A percentile compares a stretch with the other conserved stretches of the same genome.
Conservation (phyloP, 2,329 filamentous ascomycete species). For the Acrocalymma vagum region DNA sequence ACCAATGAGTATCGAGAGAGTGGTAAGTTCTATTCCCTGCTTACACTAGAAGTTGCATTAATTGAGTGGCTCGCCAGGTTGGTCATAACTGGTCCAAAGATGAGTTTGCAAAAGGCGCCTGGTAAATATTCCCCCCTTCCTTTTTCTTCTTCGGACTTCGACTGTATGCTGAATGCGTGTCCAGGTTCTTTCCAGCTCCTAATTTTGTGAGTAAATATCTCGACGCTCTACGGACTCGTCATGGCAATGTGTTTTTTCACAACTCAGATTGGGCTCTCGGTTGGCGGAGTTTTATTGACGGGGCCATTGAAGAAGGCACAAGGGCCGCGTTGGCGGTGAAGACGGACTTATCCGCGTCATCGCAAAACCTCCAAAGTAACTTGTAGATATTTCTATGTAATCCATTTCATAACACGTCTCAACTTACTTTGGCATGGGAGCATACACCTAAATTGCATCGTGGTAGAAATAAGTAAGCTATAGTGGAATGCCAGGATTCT, state of each 20-base stretch:
- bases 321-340: slow-evolving; percentile 43
- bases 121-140: too few species aligned
- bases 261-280: slow-evolving; percentile 60
- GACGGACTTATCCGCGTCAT: too few species aligned
- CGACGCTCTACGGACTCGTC: slow-evolving; percentile 49
- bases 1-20: too few species aligned
- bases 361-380: too few species aligned
- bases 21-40: too few species aligned
- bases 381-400: too few species aligned
- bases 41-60: slow-evolving; percentile 2
- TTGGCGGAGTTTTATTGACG: slow-evolving; percentile 61
- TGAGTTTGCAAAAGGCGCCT: slow-evolving; percentile 56
- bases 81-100: slow-evolving; percentile 61
- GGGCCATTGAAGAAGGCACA: slow-evolving; percentile 58
- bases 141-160: slow-evolving; percentile 48
- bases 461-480: too few species aligned
- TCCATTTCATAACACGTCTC: too few species aligned
- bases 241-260: slow-evolving; percentile 58
- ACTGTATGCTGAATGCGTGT: not conserved
- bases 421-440: too few species aligned
- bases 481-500: too few species aligned
- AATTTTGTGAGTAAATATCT: slow-evolving; percentile 50
- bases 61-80: slow-evolving; percentile 25
- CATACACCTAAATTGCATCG: too few species aligned
- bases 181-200: slow-evolving; percentile 41